Evolutionary conservation across 345 rosid genomes (phyloP).

Genomic region (Tarenaya hassleriana): DNA sequence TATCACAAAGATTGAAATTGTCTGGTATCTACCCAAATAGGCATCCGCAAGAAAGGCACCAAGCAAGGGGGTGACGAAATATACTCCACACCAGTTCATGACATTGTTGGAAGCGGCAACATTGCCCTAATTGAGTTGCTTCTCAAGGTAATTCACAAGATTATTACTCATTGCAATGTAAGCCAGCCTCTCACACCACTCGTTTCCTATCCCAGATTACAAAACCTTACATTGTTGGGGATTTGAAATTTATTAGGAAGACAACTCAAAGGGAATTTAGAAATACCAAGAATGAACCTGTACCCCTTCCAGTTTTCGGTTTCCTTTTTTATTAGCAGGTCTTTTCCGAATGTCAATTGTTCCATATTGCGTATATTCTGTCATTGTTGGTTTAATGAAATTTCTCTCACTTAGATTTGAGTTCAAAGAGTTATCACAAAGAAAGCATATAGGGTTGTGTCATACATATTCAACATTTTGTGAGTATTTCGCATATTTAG

Average conservation of each 20-base stretch:
- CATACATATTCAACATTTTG: no score
- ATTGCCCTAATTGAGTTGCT: slow-evolving; percentile 16
- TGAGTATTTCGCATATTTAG: no score
- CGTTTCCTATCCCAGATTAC: slow-evolving; percentile 39
- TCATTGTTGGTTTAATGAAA: no score
- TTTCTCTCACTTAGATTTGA: no score
- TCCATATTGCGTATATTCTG: slow-evolving; percentile 49
- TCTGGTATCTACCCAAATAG: slow-evolving; percentile 58
- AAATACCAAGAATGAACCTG: slow-evolving; percentile 62
- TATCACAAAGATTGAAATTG: slow-evolving; percentile 48
- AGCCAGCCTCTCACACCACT: slow-evolving; percentile 61
- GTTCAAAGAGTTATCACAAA: no score
- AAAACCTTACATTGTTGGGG: no score
- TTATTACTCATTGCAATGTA: slow-evolving; percentile 33
- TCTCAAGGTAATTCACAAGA: slow-evolving; percentile 23
- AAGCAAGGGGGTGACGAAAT: slow-evolving; percentile 50
- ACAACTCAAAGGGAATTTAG: neutral
- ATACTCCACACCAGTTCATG: slow-evolving; percentile 54
- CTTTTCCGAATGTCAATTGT: slow-evolving; percentile 51
- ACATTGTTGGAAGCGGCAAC: slow-evolving; percentile 42
- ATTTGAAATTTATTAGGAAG: no score
- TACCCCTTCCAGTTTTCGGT: slow-evolving; percentile 87
- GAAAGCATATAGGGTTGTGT: no score
- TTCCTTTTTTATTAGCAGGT: slow-evolving; percentile 45
- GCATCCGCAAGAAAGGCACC: slow-evolving; percentile 61